Evolutionary conservation across 1,284 basidiomycete species (phyloP).

Genomic region (Malassezia caprae): DNA sequence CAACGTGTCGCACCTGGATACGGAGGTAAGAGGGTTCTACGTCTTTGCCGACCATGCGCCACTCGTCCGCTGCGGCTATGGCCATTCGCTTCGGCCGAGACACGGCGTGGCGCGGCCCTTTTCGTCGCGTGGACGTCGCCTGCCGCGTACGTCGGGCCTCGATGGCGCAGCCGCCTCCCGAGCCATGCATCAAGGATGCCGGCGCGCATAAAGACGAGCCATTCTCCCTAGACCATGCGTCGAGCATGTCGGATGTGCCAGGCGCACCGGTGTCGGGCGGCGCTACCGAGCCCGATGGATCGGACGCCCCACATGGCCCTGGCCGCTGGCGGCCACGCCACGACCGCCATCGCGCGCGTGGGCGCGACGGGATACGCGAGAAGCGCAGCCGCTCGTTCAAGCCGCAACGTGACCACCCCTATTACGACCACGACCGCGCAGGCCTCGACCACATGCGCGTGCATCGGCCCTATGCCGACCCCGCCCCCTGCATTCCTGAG

Average conservation of each 20-base stretch:
- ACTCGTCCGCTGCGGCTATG: neutral
- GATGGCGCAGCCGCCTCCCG: neutral
- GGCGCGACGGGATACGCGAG: neutral
- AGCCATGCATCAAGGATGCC: neutral
- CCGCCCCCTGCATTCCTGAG: neutral
- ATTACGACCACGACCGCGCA: constrained; percentile 12
- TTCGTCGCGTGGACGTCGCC: neutral
- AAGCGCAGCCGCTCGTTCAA: neutral
- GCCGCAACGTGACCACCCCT: constrained; percentile 1
- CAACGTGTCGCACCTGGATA: neutral
- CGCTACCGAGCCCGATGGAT: neutral
- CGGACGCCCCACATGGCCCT: neutral
- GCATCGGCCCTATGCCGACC: neutral
- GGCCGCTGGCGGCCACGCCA: neutral
- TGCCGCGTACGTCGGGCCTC: neutral
- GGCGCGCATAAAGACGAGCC: neutral
- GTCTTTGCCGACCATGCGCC: neutral
- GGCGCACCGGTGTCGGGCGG: neutral
- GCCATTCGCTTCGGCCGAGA: neutral
- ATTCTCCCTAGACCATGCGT: neutral
- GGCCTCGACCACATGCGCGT: constrained; percentile 1
- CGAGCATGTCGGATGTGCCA: neutral
- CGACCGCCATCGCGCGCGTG: neutral
- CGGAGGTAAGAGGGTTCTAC: neutral
- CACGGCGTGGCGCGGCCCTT: neutral